Percentiles rank a stretch among this genome's conserved stretches.
phyloP scores from a whole-genome alignment of 2,329 filamentous ascomycete genomes.

The Penicillium verrucosum region DNA sequence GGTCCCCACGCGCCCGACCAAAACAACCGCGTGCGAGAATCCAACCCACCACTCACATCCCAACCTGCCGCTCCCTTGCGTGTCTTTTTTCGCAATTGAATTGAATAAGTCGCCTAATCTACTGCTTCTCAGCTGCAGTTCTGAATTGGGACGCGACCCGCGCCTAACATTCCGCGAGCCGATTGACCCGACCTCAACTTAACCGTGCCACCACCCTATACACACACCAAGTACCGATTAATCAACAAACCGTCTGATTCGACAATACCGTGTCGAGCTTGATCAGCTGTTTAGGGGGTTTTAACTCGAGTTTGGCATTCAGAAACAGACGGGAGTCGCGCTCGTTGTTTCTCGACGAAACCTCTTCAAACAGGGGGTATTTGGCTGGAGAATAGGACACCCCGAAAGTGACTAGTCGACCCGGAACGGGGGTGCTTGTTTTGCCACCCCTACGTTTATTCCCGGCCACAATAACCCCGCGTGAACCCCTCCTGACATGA shows the following conservation, averaged over 20 bases:
- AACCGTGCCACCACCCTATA: constrained; percentile 5
- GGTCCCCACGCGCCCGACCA: constrained; percentile 39
- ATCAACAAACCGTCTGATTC: background rate
- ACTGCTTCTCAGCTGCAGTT: background rate
- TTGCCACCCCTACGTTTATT: constrained; percentile 23
- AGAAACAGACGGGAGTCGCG: background rate
- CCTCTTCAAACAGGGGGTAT: constrained; percentile 1
- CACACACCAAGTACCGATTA: background rate
- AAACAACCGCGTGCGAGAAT: constrained; percentile 40
- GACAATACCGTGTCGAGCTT: background rate
- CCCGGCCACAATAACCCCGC: constrained; percentile 31
- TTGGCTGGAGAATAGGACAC: background rate
- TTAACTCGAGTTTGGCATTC: background rate
- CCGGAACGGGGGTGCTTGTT: constrained; percentile 1
- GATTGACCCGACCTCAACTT: background rate
- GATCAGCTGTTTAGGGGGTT: background rate
- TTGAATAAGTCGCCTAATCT: constrained; percentile 1
- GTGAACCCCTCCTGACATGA: constrained; percentile 35
- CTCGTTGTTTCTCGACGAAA: background rate
- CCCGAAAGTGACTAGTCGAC: background rate
- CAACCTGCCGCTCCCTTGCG: constrained; percentile 20
- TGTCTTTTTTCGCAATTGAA: constrained; percentile 3
- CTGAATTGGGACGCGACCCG: constrained; percentile 5
- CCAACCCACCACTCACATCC: constrained; percentile 19
- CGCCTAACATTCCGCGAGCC: constrained; percentile 9